Conservation (phyloP, 768 basidiomycete species). For the Mycena filopes region DNA sequence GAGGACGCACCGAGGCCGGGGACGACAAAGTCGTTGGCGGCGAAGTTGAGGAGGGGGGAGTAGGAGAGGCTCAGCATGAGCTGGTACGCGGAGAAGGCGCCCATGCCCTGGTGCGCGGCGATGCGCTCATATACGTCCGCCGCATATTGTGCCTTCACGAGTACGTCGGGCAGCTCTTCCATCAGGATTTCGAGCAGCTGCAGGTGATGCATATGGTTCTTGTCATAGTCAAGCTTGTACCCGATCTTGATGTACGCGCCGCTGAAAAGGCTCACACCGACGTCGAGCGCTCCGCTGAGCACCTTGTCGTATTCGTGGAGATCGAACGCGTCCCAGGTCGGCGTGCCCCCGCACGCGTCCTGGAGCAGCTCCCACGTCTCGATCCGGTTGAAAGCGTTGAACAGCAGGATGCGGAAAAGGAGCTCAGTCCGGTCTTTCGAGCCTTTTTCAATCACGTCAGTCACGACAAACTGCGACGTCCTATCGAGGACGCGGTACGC, state of each 20-base stretch:
- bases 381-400: constrained; percentile 76
- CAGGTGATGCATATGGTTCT: constrained; percentile 70
- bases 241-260: constrained; percentile 79
- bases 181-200: constrained; percentile 68
- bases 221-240: constrained; percentile 60
- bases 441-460: constrained; percentile 76
- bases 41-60: constrained; percentile 66
- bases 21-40: constrained; percentile 75
- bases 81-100: constrained; percentile 79
- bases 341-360: constrained; percentile 56
- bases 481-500: constrained; percentile 80
- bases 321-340: constrained; percentile 71
- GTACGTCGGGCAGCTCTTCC: constrained; percentile 62
- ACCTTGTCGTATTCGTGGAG: constrained; percentile 63
- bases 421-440: constrained; percentile 68
- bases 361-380: constrained; percentile 76
- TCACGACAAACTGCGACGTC: constrained; percentile 73
- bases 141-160: constrained; percentile 62
- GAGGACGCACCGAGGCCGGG: constrained; percentile 74
- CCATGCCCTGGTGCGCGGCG: constrained; percentile 73
- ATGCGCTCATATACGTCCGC: constrained; percentile 73
- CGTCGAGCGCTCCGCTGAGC: constrained; percentile 52
- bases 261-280: constrained; percentile 67
- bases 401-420: constrained; percentile 76
- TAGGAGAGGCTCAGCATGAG: constrained; percentile 71